Evolutionary conservation across 2,329 filamentous ascomycete species (phyloP).

Genomic region (Talaromyces pinophilus): DNA sequence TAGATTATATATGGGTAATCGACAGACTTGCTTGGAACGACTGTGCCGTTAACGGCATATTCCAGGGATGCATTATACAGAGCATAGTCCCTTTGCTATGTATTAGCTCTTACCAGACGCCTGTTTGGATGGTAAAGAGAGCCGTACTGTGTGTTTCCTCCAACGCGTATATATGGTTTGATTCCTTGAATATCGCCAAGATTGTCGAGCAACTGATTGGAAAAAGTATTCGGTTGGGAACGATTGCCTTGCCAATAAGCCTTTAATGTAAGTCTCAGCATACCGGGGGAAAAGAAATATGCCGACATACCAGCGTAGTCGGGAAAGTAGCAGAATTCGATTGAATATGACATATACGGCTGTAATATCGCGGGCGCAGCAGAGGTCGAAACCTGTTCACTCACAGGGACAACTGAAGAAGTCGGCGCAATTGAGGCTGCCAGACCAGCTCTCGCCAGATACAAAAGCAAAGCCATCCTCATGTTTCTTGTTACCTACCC

Average conservation of each 20-base stretch:
- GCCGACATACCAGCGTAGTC: slow-evolving; percentile 16
- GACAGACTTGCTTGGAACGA: slow-evolving; percentile 8
- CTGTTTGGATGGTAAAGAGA: not conserved
- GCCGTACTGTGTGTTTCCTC: slow-evolving; percentile 22
- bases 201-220: slow-evolving; percentile 19
- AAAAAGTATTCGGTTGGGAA: slow-evolving; percentile 20
- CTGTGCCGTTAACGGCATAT: slow-evolving; percentile 15
- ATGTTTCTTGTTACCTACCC: not conserved
- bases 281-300: too few relatives aligned
- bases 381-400: not conserved
- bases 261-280: too few relatives aligned
- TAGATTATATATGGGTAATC: slow-evolving; percentile 21
- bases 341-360: slow-evolving; percentile 19
- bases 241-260: slow-evolving; percentile 13
- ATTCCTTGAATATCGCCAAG: slow-evolving; percentile 15
- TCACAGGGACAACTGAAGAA: slow-evolving; percentile 8
- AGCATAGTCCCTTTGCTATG: slow-evolving; percentile 13
- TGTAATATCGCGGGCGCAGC: slow-evolving; percentile 12
- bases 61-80: slow-evolving; percentile 18
- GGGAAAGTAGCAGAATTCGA: slow-evolving; percentile 19
- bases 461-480: not conserved
- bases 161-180: slow-evolving; percentile 22
- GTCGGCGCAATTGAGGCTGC: not conserved
- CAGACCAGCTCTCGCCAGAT: not conserved
- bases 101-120: not conserved